A percentile compares a stretch with the other conserved stretches of the same genome.
Conservation (phyloP, 2,329 filamentous ascomycete genomes). For the Arthroderma sp. region DNA sequence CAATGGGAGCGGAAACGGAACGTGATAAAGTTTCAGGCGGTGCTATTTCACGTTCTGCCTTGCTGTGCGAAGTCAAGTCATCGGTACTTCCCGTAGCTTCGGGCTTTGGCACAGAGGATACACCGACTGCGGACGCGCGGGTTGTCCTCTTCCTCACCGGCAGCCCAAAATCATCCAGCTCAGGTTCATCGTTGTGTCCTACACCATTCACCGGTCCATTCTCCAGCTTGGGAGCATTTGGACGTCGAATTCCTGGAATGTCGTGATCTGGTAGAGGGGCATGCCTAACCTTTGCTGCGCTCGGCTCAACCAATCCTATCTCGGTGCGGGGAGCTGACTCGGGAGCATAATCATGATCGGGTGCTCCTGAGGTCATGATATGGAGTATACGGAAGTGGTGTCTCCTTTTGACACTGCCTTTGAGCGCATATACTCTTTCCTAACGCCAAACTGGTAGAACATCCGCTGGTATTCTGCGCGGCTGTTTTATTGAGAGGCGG, state of each 20-base stretch:
- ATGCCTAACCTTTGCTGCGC: background rate
- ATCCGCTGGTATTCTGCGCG: background rate
- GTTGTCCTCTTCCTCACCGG: slow-evolving; percentile 4
- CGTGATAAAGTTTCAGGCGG: background rate
- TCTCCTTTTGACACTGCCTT: background rate
- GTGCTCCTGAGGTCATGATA: slow-evolving; percentile 1
- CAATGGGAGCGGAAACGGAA: slow-evolving; percentile 6
- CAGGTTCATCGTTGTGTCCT: slow-evolving; percentile 3
- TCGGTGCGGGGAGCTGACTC: background rate
- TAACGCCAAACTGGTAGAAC: background rate
- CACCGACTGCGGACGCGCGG: background rate
- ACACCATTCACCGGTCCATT: background rate
- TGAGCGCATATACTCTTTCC: background rate
- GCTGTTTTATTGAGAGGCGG: background rate
- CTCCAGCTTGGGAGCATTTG: background rate
- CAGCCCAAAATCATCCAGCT: slow-evolving; percentile 10
- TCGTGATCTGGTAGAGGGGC: background rate
- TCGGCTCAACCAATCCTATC: background rate
- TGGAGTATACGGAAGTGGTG: background rate
- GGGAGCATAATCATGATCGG: background rate
- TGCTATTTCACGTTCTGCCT: background rate
- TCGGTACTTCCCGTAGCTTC: background rate
- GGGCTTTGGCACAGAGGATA: background rate
- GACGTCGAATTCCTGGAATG: background rate
- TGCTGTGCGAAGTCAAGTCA: background rate